Percentiles rank a stretch among this genome's conserved stretches.
Evolutionary conservation across 192 early-diverging fungal genomes (phyloP).

Genomic region (Mortierella alpina): DNA sequence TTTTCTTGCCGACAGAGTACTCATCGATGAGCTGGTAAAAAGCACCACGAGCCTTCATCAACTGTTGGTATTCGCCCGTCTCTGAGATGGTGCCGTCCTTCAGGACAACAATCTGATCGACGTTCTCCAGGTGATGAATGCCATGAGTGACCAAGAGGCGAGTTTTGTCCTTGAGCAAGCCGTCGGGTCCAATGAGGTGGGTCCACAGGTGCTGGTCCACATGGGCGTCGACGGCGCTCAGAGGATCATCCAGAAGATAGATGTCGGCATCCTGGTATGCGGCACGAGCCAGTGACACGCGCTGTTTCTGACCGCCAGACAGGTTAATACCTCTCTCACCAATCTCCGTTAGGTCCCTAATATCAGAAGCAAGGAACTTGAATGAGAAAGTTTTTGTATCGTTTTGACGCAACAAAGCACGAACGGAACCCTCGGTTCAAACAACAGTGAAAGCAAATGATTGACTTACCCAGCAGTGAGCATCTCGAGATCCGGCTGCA

Average conservation of each 20-base stretch:
- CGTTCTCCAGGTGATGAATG: conserved; percentile 76
- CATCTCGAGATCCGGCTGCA: conserved; percentile 28
- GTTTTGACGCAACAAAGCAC: no score
- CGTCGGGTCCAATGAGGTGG: conserved; percentile 76
- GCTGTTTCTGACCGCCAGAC: conserved; percentile 87
- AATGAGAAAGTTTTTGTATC: no score
- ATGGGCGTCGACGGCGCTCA: conserved; percentile 76
- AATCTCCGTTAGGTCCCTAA: conserved; percentile 52
- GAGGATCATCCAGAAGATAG: conserved; percentile 86
- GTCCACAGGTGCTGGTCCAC: conserved; percentile 45
- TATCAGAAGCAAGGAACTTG: no score
- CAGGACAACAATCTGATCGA: conserved; percentile 76
- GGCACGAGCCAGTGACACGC: conserved; percentile 84
- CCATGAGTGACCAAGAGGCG: conserved; percentile 84
- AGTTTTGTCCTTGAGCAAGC: conserved; percentile 79
- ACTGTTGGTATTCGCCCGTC: conserved; percentile 68
- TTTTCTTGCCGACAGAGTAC: conserved; percentile 61
- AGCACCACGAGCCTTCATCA: conserved; percentile 68
- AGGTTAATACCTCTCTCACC: conserved; percentile 62
- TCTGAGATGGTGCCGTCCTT: conserved; percentile 74
- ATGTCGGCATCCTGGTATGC: conserved; percentile 84
- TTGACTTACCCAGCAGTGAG: conserved; percentile 19
- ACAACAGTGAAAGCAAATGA: no score
- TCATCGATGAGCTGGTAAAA: conserved; percentile 77
- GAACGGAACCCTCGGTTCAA: no score